Conservation (phyloP, 1,284 basidiomycete species). For the Pseudozyma flocculosa region DNA sequence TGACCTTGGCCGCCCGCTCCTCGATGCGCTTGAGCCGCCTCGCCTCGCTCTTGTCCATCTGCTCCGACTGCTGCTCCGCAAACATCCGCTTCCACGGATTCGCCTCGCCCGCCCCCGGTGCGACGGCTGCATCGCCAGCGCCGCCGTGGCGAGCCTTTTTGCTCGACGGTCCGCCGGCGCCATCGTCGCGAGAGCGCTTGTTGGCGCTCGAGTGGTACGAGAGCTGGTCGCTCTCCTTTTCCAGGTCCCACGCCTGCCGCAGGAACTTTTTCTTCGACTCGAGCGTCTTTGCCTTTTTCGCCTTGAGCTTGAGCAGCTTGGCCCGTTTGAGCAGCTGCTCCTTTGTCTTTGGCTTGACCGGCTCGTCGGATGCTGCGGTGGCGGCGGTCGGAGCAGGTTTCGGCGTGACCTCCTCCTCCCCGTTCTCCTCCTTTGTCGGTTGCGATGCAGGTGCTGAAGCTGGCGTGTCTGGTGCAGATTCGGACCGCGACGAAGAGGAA, state of each 20-base stretch:
- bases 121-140: too few relatives aligned
- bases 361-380: not conserved
- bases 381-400: constrained; percentile 1
- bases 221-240: constrained; percentile 5
- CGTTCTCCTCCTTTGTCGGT: constrained; percentile 21
- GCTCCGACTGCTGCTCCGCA: constrained; percentile 19
- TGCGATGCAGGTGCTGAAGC: not conserved
- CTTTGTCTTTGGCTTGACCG: constrained; percentile 16
- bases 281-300: constrained; percentile 49
- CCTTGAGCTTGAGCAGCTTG: constrained; percentile 53
- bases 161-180: constrained; percentile 12
- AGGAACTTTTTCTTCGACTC: constrained; percentile 26
- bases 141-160: too few relatives aligned
- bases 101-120: not conserved
- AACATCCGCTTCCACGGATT: constrained; percentile 15
- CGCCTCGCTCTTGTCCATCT: constrained; percentile 60
- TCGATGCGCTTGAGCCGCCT: constrained; percentile 71
- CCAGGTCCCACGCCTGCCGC: constrained; percentile 44
- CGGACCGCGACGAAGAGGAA: not conserved
- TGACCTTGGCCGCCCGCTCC: constrained; percentile 67
- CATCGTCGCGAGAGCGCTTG: constrained; percentile 2
- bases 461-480: not conserved
- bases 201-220: too few relatives aligned
- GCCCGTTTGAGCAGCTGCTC: constrained; percentile 47
- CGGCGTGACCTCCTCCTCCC: not conserved